These are phyloP conservation scores for Erodium trifolium DNA, from an alignment of 441 rosid genomes.

Conservation along the genomic window DNA sequence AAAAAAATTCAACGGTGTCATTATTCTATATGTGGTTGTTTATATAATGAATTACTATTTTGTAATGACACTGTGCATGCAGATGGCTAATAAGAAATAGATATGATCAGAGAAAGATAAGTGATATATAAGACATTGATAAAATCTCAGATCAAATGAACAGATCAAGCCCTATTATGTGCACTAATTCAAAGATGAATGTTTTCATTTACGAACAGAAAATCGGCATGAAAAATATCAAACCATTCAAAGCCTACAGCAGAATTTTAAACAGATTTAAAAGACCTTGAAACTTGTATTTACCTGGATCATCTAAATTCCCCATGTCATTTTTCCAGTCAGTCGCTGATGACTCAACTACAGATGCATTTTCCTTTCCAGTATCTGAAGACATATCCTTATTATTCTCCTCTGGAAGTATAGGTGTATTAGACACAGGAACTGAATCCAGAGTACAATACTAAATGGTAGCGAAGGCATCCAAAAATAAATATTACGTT, in stretches of 20 bases:
- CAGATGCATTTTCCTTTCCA: slow-evolving; percentile 73
- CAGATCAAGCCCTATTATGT: background rate
- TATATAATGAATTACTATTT: background rate
- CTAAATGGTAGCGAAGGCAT: background rate
- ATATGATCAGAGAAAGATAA: background rate
- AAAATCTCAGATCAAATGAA: background rate
- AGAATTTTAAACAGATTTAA: background rate
- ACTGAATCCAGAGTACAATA: slow-evolving; percentile 1
- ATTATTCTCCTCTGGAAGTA: slow-evolving; percentile 22
- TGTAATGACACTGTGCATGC: background rate
- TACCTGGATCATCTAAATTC: slow-evolving; percentile 68
- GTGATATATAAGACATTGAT: background rate
- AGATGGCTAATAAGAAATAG: background rate
- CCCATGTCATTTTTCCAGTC: slow-evolving; percentile 68
- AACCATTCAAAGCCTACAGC: background rate
- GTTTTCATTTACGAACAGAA: background rate
- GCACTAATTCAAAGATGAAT: background rate
- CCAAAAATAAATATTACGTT: background rate
- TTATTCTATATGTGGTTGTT: background rate
- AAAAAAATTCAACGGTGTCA: background rate
- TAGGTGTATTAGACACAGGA: slow-evolving; percentile 16
- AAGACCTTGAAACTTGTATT: slow-evolving; percentile 14
- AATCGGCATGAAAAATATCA: background rate
- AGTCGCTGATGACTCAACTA: slow-evolving; percentile 77
- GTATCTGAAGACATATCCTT: slow-evolving; percentile 75